Conservation (phyloP, 2,329 filamentous ascomycete genomes). For the Fusarium sp. region DNA sequence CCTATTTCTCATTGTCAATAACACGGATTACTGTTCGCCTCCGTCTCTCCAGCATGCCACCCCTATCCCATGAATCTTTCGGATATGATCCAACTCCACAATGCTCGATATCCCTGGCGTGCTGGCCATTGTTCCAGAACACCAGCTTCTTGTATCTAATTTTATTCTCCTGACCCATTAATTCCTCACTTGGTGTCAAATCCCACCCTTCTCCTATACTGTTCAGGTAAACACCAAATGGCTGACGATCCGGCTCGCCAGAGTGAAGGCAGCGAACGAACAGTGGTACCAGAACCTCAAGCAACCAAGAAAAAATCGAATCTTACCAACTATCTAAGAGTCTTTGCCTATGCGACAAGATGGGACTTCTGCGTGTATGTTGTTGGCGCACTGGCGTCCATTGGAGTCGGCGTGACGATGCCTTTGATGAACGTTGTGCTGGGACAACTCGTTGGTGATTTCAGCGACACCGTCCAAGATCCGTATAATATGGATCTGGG, state of each 20-base stretch:
- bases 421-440: constrained; percentile 56
- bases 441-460: constrained; percentile 47
- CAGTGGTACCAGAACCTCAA: constrained; percentile 2
- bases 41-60: not conserved
- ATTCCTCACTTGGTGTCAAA: not conserved
- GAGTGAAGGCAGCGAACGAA: constrained; percentile 6
- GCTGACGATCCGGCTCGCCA: constrained; percentile 8
- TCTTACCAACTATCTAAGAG: constrained; percentile 38
- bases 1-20: not conserved
- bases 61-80: constrained; percentile 2
- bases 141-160: constrained; percentile 9
- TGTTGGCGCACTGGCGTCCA: constrained; percentile 48
- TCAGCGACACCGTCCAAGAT: constrained; percentile 43
- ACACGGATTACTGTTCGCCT: not conserved
- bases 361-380: constrained; percentile 48
- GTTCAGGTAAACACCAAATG: constrained; percentile 8
- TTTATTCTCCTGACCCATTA: not conserved
- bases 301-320: constrained; percentile 21
- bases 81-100: constrained; percentile 1
- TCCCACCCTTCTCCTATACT: not conserved
- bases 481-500: constrained; percentile 32
- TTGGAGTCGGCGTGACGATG: constrained; percentile 51
- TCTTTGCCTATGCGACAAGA: constrained; percentile 48
- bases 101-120: not conserved
- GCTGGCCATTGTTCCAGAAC: constrained; percentile 3